Evolutionary conservation across 2,329 filamentous ascomycete species (phyloP).

Genomic region (Penicillium psychrosexuale): DNA sequence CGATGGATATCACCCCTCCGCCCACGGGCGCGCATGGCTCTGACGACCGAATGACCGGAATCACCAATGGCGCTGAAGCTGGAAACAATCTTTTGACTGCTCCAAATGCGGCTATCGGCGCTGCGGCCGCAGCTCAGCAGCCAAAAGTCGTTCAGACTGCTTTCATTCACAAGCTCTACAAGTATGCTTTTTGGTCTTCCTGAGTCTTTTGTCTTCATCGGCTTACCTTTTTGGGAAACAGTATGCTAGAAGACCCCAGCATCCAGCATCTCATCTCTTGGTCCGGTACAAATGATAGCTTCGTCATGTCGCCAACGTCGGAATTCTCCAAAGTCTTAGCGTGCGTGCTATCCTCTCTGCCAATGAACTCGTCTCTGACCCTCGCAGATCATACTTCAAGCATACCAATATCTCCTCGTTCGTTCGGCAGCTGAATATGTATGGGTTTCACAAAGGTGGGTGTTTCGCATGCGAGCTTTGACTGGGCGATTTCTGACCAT

Average conservation of each 20-base stretch:
- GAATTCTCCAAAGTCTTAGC: constrained; percentile 98
- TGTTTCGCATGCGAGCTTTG: constrained; percentile 1
- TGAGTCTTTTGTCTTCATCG: background rate
- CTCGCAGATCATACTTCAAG: constrained; percentile 82
- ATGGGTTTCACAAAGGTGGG: constrained; percentile 96
- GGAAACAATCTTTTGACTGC: constrained; percentile 27
- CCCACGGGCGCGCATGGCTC: constrained; percentile 49
- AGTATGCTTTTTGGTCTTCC: constrained; percentile 56
- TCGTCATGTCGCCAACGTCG: constrained; percentile 95
- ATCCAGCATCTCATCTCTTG: constrained; percentile 97
- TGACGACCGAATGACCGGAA: constrained; percentile 44
- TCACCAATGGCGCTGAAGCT: constrained; percentile 36
- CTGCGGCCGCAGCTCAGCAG: constrained; percentile 66
- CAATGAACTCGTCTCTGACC: constrained; percentile 20
- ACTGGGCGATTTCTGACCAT: constrained; percentile 8
- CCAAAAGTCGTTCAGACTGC: constrained; percentile 98
- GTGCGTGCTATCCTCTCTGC: constrained; percentile 56
- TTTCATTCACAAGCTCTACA: constrained; percentile 98
- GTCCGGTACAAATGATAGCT: constrained; percentile 91
- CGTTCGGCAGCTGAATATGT: constrained; percentile 97
- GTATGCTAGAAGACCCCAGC: constrained; percentile 91
- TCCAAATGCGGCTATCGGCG: constrained; percentile 38
- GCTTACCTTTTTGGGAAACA: constrained; percentile 42
- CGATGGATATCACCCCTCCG: constrained; percentile 55
- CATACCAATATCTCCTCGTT: constrained; percentile 99